Conservation (phyloP, 2,329 filamentous ascomycete species). For the Cytospora chrysosperma region DNA sequence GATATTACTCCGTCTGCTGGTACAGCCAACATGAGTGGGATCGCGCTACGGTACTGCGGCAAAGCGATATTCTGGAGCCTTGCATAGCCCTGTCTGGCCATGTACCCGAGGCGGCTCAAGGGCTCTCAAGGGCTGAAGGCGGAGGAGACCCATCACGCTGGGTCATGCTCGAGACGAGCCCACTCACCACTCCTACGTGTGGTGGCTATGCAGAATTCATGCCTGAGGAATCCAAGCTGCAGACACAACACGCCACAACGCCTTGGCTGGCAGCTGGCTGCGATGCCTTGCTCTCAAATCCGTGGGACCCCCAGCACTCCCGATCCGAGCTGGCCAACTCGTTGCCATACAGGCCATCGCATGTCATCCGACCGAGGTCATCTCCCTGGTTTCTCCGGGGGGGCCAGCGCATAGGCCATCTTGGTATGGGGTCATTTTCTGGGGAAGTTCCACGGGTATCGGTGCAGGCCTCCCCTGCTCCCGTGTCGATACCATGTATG, state of each 20-base stretch:
- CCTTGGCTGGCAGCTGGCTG: background rate
- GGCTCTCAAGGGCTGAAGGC: background rate
- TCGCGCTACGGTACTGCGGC: background rate
- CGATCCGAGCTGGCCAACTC: background rate
- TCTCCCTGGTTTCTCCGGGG: background rate
- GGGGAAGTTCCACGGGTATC: background rate
- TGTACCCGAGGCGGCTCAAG: background rate
- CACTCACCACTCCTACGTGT: background rate
- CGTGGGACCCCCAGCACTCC: background rate
- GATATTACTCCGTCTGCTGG: background rate
- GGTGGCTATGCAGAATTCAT: background rate
- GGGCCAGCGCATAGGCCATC: background rate
- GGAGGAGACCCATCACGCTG: background rate
- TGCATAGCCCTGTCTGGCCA: background rate
- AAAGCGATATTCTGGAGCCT: background rate
- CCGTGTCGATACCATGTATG: background rate
- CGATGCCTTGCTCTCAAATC: background rate
- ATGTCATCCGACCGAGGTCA: background rate
- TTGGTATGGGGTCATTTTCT: background rate
- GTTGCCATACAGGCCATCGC: background rate
- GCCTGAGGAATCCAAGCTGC: background rate
- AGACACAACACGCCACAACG: background rate
- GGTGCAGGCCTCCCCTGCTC: background rate
- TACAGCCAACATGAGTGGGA: too few relatives aligned
- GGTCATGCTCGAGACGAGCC: background rate